Evolutionary conservation across 352 stramenopile species (phyloP), one percentile per base, ranked within the genome.

Genomic region (Pythium myriotylum): DNA sequence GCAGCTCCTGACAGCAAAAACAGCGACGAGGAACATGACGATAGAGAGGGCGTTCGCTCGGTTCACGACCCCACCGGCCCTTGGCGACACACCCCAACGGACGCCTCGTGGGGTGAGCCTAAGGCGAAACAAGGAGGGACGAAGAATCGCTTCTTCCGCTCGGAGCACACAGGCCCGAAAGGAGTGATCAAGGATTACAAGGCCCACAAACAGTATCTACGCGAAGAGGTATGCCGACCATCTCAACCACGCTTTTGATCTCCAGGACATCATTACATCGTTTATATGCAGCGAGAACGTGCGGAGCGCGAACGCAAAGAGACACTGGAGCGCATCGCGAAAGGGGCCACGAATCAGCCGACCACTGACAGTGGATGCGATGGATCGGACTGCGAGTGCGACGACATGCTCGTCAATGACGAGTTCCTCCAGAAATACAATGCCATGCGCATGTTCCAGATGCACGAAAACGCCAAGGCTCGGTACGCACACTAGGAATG

Each of bases 161-260:
- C 86, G 9, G 58, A 72, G 17, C 78, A 90, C 69, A 93, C 86
- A 8, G 86, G 86, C 0, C 86, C 86, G 8, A 94, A 94, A 67
- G 86, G 86, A 23, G 86, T 94, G 39, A 70, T 92, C 42, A 88
- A 79, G 41, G 86, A 94, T 73, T 92, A 89, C 74, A 90, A 91
- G 63, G 76, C 77, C 14, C 74, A 94, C 67, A 93, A 91, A 52
- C 74, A 73, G 32, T 64, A 84, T 52, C 75, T 81, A 35, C 62
- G 58, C 9, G 57, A 91, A 32, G 78, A 94, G 70, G 79, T 88
- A 10, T 0, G n/a, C n/a, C n/a, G n/a, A n/a, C n/a, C n/a, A n/a
- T n/a, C n/a, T n/a, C n/a, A n/a, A n/a, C n/a, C n/a, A n/a, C n/a
- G n/a, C n/a, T n/a, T n/a, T 3, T 35, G 22, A 17, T 17, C 41